Percentiles rank a stretch among this genome's conserved stretches.
Conservation (phyloP, 176 grass and related monocot genomes). For the Aegilops tauschii region DNA sequence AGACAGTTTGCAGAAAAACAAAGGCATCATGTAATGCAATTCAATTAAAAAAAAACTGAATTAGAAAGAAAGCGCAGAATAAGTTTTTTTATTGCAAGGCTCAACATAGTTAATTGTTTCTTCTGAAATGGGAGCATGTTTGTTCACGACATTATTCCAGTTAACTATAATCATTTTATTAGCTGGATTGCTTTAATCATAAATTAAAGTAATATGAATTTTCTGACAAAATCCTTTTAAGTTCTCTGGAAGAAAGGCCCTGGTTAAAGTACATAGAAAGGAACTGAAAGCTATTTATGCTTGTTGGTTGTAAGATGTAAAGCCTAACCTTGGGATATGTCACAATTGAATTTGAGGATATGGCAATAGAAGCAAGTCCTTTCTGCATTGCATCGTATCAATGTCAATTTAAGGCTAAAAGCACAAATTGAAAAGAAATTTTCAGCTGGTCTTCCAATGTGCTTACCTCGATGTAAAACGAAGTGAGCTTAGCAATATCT, state of each 20-base stretch:
- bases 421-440: neutral
- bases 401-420: constrained; percentile 8
- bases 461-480: constrained; percentile 57
- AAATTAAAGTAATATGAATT: neutral
- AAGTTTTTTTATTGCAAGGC: neutral
- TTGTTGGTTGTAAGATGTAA: neutral
- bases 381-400: constrained; percentile 54
- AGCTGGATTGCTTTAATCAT: neutral
- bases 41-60: neutral
- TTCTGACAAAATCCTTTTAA: neutral
- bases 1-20: neutral
- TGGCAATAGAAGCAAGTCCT: constrained; percentile 68
- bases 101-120: neutral
- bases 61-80: neutral
- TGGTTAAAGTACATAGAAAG: neutral
- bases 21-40: neutral
- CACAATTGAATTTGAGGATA: constrained; percentile 77
- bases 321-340: constrained; percentile 74
- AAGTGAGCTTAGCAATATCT: too few species aligned
- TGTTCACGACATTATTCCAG: neutral
- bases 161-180: neutral
- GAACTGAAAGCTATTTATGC: neutral
- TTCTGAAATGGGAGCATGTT: neutral
- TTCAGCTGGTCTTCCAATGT: neutral
- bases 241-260: neutral